Conservation (phyloP, 2,329 filamentous ascomycete genomes). For the Tympanopsis confertula region DNA sequence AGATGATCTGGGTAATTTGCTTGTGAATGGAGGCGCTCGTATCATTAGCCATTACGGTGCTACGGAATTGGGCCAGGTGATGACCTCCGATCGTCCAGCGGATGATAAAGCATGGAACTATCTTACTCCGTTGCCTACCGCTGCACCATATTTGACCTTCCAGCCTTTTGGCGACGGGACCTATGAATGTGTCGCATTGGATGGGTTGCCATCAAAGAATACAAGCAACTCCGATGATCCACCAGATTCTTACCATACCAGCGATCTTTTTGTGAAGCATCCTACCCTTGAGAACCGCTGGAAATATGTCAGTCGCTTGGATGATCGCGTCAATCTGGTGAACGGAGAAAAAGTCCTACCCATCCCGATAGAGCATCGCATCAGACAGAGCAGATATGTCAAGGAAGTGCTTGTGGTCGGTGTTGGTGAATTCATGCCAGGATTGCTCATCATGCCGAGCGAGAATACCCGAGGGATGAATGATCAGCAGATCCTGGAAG, state of each 20-base stretch:
- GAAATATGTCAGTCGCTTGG: conserved; percentile 31
- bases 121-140: conserved; percentile 24
- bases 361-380: conserved; percentile 34
- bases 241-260: conserved; percentile 28
- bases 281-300: conserved; percentile 25
- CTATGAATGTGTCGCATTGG: conserved; percentile 17
- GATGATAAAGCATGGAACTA: conserved; percentile 45
- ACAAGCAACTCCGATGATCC: conserved; percentile 27
- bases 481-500: conserved; percentile 30
- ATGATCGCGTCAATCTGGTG: conserved; percentile 30
- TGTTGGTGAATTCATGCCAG: conserved; percentile 35
- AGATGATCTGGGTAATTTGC: conserved; percentile 34
- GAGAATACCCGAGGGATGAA: conserved; percentile 26
- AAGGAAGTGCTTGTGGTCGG: conserved; percentile 47
- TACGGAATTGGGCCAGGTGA: conserved; percentile 44
- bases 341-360: conserved; percentile 37
- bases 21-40: conserved; percentile 34
- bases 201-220: conserved; percentile 17
- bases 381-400: conserved; percentile 38
- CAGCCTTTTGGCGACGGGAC: conserved; percentile 16
- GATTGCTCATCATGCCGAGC: conserved; percentile 38
- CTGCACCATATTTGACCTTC: conserved; percentile 26
- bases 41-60: conserved; percentile 36
- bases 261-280: conserved; percentile 29
- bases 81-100: conserved; percentile 37